Percentiles rank a stretch among this genome's conserved stretches.
phyloP scores from a whole-genome alignment of 192 early-diverging fungal species.

The Helicostylum pulchrum region DNA sequence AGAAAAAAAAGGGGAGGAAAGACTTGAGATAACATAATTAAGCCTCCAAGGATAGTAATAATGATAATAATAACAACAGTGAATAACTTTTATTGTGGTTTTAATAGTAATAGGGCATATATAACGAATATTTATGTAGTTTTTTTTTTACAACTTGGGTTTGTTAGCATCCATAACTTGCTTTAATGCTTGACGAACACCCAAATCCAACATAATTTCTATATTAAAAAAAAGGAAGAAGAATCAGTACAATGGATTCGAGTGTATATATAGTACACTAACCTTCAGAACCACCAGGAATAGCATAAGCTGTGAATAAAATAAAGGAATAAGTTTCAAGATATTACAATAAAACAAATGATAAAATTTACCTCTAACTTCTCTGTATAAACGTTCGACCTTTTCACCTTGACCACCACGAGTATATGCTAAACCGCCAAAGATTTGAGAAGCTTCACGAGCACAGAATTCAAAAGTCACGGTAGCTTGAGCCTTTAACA shows the following conservation, averaged over 20 bases:
- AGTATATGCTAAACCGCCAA: constrained; percentile 77
- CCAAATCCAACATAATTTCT: constrained; percentile 81
- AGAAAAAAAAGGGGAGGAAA: not conserved
- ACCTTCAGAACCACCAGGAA: constrained; percentile 80
- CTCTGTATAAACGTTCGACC: constrained; percentile 81
- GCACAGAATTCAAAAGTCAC: constrained; percentile 87
- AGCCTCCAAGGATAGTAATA: too few relatives aligned
- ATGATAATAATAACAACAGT: too few relatives aligned
- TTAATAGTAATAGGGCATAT: too few relatives aligned
- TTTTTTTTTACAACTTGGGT: constrained; percentile 1
- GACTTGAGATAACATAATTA: too few relatives aligned
- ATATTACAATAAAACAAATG: too few relatives aligned
- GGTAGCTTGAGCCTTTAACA: constrained; percentile 80
- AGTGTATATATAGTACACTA: constrained; percentile 24
- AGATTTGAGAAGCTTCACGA: constrained; percentile 84
- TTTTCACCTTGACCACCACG: constrained; percentile 68
- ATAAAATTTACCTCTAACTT: constrained; percentile 54
- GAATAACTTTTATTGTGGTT: too few relatives aligned
- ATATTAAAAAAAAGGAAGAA: not conserved
- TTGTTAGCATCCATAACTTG: not conserved
- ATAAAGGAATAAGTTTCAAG: too few relatives aligned
- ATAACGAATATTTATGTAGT: too few relatives aligned
- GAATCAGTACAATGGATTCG: not conserved
- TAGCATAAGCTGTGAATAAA: constrained; percentile 56
- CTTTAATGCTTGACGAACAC: constrained; percentile 74